Evolutionary conservation across 1,139 yeast genomes (phyloP), one percentile per base, ranked within the genome.

Genomic region (Hanseniaspora sp.): DNA sequence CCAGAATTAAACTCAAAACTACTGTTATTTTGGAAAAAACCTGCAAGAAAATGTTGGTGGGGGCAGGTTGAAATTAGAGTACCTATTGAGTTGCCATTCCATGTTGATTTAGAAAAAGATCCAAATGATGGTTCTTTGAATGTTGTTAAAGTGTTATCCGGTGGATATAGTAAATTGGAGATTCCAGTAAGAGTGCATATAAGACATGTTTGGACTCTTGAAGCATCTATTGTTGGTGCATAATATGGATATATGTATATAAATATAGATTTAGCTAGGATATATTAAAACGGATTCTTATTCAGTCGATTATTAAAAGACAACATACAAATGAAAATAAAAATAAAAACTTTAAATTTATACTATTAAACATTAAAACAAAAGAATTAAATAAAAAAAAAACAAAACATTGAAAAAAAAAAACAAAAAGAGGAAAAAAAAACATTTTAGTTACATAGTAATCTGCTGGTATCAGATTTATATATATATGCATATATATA

Each of bases 11-110:
- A 67, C 56, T 63, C 92, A 38, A 92, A 94, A 66, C 75, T 94
- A 55, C 74, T 94, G 41, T 73, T 94, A 56, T 94, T 94, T 66
- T 94, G 98, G 98, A 77, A 96, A 59, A 92, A 92, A 65, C 99
- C 99, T 0, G 99, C 99, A 1, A 77, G 98, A 64, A 94, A 94
- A 67, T 94, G 99, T 70, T 94, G 99, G 99, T 94, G 99, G 99
- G 83, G 86, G 12, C 84, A 83, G 62, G 80, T 79, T 47, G 71
- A 74, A 48, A 37, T 47, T 28, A 77, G 75, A 7, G 71, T 87
- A 35, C 75, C 74, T 38, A 72, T 84, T 7, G 69, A 69, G 39
- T 64, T 67, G 1, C 63, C 67, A 47, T 64, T 68, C 23, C 62
- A 65, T 30, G 63, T 64, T 57, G 61, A 59, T 45, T 60, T 61